Conservation (phyloP, 495 filamentous ascomycete genomes). For the Talaromyces stipitatus region DNA sequence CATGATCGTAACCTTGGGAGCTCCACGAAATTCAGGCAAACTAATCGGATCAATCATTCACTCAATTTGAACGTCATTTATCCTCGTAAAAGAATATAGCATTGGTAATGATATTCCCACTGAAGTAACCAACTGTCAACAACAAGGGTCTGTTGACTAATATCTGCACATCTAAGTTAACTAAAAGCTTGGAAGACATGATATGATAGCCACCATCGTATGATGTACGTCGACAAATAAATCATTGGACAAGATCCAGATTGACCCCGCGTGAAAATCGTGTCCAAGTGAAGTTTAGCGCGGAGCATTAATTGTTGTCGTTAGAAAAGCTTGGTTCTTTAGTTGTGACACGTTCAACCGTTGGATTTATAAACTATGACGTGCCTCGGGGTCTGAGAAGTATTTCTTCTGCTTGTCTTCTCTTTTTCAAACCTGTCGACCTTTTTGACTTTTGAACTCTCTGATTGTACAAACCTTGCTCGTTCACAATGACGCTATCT, state of each 20-base stretch:
- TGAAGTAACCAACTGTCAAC: not conserved
- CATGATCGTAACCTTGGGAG: too few relatives aligned
- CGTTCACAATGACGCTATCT: not conserved
- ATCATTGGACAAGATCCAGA: not conserved
- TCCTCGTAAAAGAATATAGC: too few relatives aligned
- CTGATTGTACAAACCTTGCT: not conserved
- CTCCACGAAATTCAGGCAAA: too few relatives aligned
- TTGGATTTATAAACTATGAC: not conserved
- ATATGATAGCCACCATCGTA: not conserved
- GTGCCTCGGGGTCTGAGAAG: not conserved
- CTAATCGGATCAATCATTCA: too few relatives aligned
- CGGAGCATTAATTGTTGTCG: not conserved
- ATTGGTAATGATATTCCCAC: too few relatives aligned
- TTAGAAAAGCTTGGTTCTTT: conserved; percentile 1
- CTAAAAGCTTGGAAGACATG: not conserved
- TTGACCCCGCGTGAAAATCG: not conserved
- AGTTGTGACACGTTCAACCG: too few relatives aligned
- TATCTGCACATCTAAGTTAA: too few relatives aligned
- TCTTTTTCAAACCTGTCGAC: not conserved
- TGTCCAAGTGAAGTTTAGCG: not conserved
- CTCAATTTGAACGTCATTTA: too few relatives aligned
- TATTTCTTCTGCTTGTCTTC: not conserved
- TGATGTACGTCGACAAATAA: not conserved
- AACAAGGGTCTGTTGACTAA: not conserved
- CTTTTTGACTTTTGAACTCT: not conserved